A percentile compares a stretch with the other conserved stretches of the same genome.
These are phyloP conservation scores for Senna siamea DNA, from an alignment of 306 rosid species.

Conservation along the genomic window DNA sequence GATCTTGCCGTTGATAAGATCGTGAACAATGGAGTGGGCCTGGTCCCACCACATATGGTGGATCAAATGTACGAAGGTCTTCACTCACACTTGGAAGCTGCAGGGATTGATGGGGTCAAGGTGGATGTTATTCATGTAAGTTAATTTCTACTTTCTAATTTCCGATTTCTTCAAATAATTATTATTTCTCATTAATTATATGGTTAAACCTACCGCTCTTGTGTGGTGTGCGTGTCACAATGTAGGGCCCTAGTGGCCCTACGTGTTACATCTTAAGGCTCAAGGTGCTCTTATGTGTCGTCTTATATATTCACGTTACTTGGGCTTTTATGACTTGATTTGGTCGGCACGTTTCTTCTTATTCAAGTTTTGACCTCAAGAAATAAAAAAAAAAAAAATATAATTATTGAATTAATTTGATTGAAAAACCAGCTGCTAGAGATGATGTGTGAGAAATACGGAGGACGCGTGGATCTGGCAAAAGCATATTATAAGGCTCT, in stretches of 20 bases:
- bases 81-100: conserved; percentile 67
- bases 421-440: conserved; percentile 62
- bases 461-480: conserved; percentile 87
- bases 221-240: conserved; percentile 25
- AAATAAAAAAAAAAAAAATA: no score
- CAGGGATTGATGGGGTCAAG: conserved; percentile 91
- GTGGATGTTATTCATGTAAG: conserved; percentile 95
- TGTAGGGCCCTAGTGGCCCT: no score
- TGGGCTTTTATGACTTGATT: neutral
- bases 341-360: conserved; percentile 52
- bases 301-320: no score
- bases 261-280: no score
- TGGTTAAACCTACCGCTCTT: neutral
- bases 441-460: conserved; percentile 88
- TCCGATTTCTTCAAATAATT: neutral
- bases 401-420: no score
- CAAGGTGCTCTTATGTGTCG: no score
- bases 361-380: no score
- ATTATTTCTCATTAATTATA: neutral
- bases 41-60: conserved; percentile 74
- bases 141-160: no score
- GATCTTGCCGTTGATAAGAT: conserved; percentile 95
- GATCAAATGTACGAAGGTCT: conserved; percentile 79
- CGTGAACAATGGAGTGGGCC: conserved; percentile 63
- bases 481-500: conserved; percentile 89